Evolutionary conservation across 257 asterid genomes (phyloP).

Genomic region (Gynochthodes officinalis): DNA sequence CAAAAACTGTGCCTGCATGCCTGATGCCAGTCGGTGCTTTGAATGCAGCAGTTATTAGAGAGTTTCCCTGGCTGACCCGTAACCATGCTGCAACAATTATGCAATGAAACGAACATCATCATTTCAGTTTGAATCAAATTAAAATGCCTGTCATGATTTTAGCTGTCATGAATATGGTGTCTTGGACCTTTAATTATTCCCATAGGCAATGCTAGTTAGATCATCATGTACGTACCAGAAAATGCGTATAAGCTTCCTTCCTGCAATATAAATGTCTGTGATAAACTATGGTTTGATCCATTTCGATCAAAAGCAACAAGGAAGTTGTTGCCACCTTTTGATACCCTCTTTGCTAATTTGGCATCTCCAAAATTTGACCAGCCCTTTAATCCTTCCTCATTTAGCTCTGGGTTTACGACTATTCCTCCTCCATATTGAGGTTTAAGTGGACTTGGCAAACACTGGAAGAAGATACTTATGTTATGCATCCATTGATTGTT

Average conservation of each 20-base stretch:
- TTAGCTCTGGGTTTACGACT: slow-evolving; percentile 49
- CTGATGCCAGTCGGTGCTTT: slow-evolving; percentile 21
- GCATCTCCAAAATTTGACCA: slow-evolving; percentile 46
- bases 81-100: slow-evolving; percentile 52
- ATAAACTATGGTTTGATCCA: slow-evolving; percentile 26
- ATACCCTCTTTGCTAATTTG: slow-evolving; percentile 21
- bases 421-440: slow-evolving; percentile 70
- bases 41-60: slow-evolving; percentile 39
- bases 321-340: slow-evolving; percentile 45
- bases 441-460: slow-evolving; percentile 40
- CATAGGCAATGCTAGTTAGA: too few species aligned
- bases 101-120: too few species aligned
- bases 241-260: slow-evolving; percentile 45
- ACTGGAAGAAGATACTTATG: slow-evolving; percentile 29
- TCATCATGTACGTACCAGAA: too few species aligned
- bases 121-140: too few species aligned
- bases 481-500: too few species aligned
- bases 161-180: too few species aligned
- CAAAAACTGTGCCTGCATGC: slow-evolving; percentile 41
- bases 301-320: slow-evolving; percentile 40
- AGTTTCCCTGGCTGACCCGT: slow-evolving; percentile 49
- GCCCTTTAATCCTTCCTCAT: slow-evolving; percentile 42
- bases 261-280: slow-evolving; percentile 39
- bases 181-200: too few species aligned
- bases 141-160: too few species aligned